Percentiles rank a stretch among this genome's conserved stretches.
phyloP scores from a whole-genome alignment of 2,329 filamentous ascomycete species.

The Didymellaceae sp. region DNA sequence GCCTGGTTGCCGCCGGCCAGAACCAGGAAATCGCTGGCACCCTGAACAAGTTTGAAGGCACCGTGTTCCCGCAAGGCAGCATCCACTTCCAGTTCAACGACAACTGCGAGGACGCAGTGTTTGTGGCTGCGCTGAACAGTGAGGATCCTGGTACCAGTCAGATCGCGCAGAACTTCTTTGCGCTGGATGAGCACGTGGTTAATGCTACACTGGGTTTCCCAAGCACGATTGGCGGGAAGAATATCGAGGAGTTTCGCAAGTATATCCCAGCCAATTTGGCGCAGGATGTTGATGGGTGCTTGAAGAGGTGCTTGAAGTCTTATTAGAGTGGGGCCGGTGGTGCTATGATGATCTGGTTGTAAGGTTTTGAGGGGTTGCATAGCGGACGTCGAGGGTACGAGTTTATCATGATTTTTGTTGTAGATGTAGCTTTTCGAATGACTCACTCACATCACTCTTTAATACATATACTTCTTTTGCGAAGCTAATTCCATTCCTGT shows the following conservation, averaged over 20 bases:
- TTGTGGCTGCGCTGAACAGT: conserved; percentile 53
- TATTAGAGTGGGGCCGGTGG: neutral
- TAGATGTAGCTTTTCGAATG: neutral
- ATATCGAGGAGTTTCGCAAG: conserved; percentile 47
- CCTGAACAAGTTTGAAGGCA: conserved; percentile 52
- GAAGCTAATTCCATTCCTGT: no score
- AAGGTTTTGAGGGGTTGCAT: no score
- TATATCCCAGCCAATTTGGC: conserved; percentile 58
- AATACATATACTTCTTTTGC: neutral
- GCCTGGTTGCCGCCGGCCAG: conserved; percentile 42
- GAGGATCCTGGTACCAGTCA: conserved; percentile 54
- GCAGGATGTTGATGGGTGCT: conserved; percentile 60
- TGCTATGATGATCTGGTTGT: neutral
- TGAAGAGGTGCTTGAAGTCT: conserved; percentile 53
- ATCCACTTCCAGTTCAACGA: conserved; percentile 60
- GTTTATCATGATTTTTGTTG: neutral
- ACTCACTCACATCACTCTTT: neutral
- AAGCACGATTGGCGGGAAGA: conserved; percentile 39
- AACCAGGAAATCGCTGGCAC: conserved; percentile 50
- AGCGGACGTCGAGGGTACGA: no score
- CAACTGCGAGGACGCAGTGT: conserved; percentile 52
- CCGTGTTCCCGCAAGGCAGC: conserved; percentile 55
- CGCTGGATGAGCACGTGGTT: conserved; percentile 45
- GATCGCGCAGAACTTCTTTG: conserved; percentile 55
- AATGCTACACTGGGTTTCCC: conserved; percentile 50